Base-by-base conservation (phyloP, 1,284 basidiomycete genomes). In the Tylopilus orsonianus region DNA sequence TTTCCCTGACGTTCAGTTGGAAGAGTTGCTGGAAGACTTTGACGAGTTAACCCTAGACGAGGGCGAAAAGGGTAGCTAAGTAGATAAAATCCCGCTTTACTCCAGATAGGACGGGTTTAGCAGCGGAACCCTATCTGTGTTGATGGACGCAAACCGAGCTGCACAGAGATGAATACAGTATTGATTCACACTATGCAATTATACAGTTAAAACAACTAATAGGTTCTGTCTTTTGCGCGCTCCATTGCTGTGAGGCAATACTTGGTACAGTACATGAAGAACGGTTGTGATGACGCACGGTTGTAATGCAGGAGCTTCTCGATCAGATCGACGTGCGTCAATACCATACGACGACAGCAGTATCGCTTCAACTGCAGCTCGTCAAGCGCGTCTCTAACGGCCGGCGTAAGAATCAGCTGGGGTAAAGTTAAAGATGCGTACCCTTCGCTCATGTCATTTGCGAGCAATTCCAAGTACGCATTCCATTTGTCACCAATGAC, bases 251-350 rank as follows among this genome's bases (percentile, higher is more conserved):
- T 13, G n/a, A 44, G 22, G 18, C 29, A 27, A 26, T 1, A 3
- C 22, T 56, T 20, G 20, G 40, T 33, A 6, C 37, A 8, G 0
- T 0, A 14, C 16, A 40, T 2, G 14, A 36, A 23, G 35, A 23
- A 20, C 4, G 24, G 45, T 32, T 23, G 44, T 26, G 27, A 33
- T 22, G 22, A 83, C 93, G 62, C 56, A 97, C 94, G 93, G 72
- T 96, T 97, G 71, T 97, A 97, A 63, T 96, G 92, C 22, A 97
- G 75, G 16, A 97, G 78, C 71, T 97, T 97, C 71, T 97, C 94
- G 59, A 97, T 97, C 52, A 97, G 77, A 71, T 97, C 95, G 53
- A 97, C 94, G 67, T 99, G 96, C 0, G 96, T 98, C 48, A 98
- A 74, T 10, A 99, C 92, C 96, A 99, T 99, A 46, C 96, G 81